Evolutionary conservation across 257 asterid species (phyloP), one percentile per base, ranked within the genome.

Genomic region (Prunella vulgaris): DNA sequence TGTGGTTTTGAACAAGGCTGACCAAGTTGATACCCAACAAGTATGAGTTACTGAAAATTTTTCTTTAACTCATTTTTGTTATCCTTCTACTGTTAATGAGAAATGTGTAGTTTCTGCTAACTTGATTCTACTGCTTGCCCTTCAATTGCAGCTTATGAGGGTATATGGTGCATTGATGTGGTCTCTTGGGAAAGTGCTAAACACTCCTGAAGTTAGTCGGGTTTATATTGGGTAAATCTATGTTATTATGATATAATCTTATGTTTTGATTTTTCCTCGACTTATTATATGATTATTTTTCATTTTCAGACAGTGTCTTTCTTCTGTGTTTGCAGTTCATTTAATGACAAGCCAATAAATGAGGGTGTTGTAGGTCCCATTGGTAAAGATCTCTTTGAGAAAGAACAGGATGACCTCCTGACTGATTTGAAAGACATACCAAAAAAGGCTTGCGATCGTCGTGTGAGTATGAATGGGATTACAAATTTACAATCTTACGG

Each of bases 1-100:
- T 0, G 88, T 90, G 54, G 95, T 90, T 57, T 69, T 83, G 66
- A 85, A 85, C 82, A 85, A 85, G 77, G 86, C 90, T 5, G 90
- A 85, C 66, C 90, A 85, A 83, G 81, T 85, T 48, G 90, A 85
- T 53, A 83, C 86, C 0, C 88, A 83, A 7, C 86, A 85, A 77
- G 87, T 80, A 82, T 66, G 75, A 37, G 15, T 44, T 64, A 21
- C 9, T 60, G 7, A 10, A 2, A n/a, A 3, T 20, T 32, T 44
- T 54, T 97, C 74, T 97, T 93, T 78, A 97, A 93, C 80, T 97
- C 99, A 93, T 93, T 97, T 97, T 97, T 58, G 90, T 72, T 81
- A 87, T 96, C 56, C 96, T 97, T 69, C 77, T 93, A 79, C 90
- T 97, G n/a, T 96, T 93, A 24, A 88, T 90, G 72, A 97, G 87